A percentile compares a stretch with the other conserved stretches of the same genome.
phyloP scores from a whole-genome alignment of 192 early-diverging fungal species.

The Coemansia sp. region DNA sequence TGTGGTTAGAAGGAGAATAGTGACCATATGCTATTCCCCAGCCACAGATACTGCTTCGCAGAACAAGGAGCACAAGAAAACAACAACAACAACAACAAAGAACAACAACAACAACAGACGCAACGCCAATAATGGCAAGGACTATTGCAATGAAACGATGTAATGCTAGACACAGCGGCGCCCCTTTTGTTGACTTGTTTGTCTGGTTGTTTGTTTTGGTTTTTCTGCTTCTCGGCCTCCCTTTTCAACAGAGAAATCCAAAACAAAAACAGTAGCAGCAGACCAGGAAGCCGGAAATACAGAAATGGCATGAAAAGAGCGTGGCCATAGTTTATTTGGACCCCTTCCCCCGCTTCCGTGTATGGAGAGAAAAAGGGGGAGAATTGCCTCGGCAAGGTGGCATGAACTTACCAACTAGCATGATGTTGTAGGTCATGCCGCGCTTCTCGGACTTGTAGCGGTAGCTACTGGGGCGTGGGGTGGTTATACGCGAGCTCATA shows the following conservation, averaged over 20 bases:
- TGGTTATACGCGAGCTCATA: constrained; percentile 47
- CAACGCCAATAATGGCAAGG: not conserved
- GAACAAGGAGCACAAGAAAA: constrained; percentile 10
- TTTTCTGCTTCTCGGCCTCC: not conserved
- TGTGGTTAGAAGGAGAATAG: not conserved
- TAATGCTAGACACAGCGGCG: not conserved
- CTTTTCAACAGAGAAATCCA: not conserved
- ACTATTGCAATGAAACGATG: not conserved
- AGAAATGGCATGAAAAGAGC: too few relatives aligned
- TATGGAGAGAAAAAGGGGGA: not conserved
- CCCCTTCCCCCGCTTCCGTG: not conserved
- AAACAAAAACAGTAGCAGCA: not conserved
- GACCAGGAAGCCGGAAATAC: not conserved
- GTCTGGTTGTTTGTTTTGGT: constrained; percentile 6
- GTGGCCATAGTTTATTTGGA: too few relatives aligned
- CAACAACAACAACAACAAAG: constrained; percentile 7
- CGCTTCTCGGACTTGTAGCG: constrained; percentile 94
- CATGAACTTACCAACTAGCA: constrained; percentile 85
- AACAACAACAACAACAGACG: constrained; percentile 1
- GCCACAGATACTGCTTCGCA: constrained; percentile 18
- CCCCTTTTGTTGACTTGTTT: not conserved
- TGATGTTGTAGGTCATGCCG: constrained; percentile 95
- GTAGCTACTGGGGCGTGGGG: constrained; percentile 59
- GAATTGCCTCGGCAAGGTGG: not conserved
- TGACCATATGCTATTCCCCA: not conserved